Base-by-base conservation (phyloP, 192 early-diverging fungal genomes). In the Coemansia reversa region DNA sequence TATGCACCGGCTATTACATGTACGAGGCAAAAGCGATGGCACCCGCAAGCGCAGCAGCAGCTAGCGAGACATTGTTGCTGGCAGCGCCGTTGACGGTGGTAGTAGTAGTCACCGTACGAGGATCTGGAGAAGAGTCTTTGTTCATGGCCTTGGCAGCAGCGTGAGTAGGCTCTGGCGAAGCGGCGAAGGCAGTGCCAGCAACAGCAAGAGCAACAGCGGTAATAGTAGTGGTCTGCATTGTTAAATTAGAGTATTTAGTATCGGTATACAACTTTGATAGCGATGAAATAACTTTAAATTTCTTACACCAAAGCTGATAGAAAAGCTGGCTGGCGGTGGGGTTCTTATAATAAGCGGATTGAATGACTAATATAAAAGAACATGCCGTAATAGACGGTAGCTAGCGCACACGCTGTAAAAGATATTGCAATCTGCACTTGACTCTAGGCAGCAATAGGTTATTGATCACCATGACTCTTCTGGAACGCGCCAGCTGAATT, bases 21-120 rank as follows among this genome's bases (percentile, higher is more conserved):
- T 73, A 79, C 24, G 71, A 74, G 47, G 77, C 77, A 68, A 79
- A 70, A 33, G 68, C 77, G 9, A 79, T 55, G 7, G 77, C 68
- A 24, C 77, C 77, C 3, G 77, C 72, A 29, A 80, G 72, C 27
- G 77, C 77, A 29, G 77, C 77, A 39, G 71, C 77, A 18, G 77
- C 77, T 24, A 80, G 52, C 33, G 77, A 80, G 16, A 60, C 60
- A 42, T 69, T 65, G 68, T 80, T 80, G 47, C 45, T 62, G 19
- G 47, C 50, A 22, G 77, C 77, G 29, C 72, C 65, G 65, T 65
- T 60, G 24, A 73, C 62, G 7, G 77, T 80, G 45, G 67, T 69
- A 12, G 72, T 80, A 30, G 71, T 72, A 22, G 74, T 76, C 29
- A 76, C 74, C 20, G 77, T 80, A 25, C 77, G 72, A 45, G 65